Base-by-base conservation (phyloP, 2,329 filamentous ascomycete genomes). In the Coccinonectria pachysandricola region DNA sequence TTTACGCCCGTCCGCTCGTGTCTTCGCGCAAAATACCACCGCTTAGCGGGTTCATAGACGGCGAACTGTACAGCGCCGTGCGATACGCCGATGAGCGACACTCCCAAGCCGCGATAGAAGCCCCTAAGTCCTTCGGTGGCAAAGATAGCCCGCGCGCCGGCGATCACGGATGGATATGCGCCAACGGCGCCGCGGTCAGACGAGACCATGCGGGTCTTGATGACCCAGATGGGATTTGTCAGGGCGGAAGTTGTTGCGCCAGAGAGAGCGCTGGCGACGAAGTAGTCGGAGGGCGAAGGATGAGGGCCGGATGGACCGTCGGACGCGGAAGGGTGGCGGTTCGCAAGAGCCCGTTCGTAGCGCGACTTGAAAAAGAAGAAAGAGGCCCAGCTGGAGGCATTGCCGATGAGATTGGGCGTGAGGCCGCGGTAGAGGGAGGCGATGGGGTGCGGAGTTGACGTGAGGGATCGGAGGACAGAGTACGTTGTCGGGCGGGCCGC, bases 191-290 rank as follows among this genome's bases (percentile, higher is more conserved):
- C 65, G 25, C 73, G 71, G 40, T 91, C 83, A 4, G 83, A 87
- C 15, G 86, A 85, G 13, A 96, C 65, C 86, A 98, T 96, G 37
- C 91, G 80, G 7, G 88, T 96, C 64, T 96, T 96, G 53, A 98
- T 75, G 3, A 98, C 91, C 91, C 91, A 98, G 44, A 98, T 78
- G 3, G 91, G 91, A 52, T 96, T 96, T 15, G 91, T 96, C 39
- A 88, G 66, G 15, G 83, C 59, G 21, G 87, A 80, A 2, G 86
- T 93, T 20, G 83, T 55, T 11, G 79, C 64, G 15, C 88, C 87
- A 39, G 68, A 62, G 15, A 67, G 48, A n/a, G 63, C 81, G 17
- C 82, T 87, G 4, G 86, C 75, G 23, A 79, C 46, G 51, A 95
- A 88, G 60, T 87, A 94, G 54, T 94, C 85, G 14, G 64, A 63